phyloP scores from a whole-genome alignment of 305 asterid genomes.

The Fraxinus angustifolia region DNA sequence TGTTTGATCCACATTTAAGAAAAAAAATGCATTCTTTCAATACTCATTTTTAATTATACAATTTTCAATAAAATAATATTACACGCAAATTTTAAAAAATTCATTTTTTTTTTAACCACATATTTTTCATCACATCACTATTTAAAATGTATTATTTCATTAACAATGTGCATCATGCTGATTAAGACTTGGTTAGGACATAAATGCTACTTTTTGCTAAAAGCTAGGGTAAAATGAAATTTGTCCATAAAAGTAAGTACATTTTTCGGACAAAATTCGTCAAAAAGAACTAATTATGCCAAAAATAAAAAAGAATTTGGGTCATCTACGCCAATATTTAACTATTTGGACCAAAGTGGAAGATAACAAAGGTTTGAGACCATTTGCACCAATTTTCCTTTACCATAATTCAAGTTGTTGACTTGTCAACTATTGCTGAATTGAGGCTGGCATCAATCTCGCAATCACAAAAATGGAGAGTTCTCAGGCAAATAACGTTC shows the following conservation, averaged over 20 bases:
- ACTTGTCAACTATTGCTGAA: background rate
- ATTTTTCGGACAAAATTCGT: background rate
- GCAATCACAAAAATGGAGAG: slow-evolving; percentile 11
- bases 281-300: background rate
- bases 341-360: background rate
- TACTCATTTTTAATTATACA: too few species aligned
- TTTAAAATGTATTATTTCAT: too few species aligned
- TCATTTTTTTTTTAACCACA: too few species aligned
- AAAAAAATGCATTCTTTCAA: too few species aligned
- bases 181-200: background rate
- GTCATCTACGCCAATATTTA: background rate
- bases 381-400: background rate
- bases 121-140: too few species aligned
- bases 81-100: too few species aligned
- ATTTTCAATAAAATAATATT: too few species aligned
- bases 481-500: background rate
- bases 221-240: background rate
- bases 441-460: background rate
- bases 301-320: background rate
- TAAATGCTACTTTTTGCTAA: too few species aligned
- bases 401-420: background rate
- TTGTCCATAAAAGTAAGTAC: background rate
- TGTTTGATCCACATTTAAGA: too few species aligned
- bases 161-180: too few species aligned
- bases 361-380: background rate